Evolutionary conservation across 2,329 filamentous ascomycete genomes (phyloP), one percentile per base, ranked within the genome.

Genomic region (Claviceps africana): DNA sequence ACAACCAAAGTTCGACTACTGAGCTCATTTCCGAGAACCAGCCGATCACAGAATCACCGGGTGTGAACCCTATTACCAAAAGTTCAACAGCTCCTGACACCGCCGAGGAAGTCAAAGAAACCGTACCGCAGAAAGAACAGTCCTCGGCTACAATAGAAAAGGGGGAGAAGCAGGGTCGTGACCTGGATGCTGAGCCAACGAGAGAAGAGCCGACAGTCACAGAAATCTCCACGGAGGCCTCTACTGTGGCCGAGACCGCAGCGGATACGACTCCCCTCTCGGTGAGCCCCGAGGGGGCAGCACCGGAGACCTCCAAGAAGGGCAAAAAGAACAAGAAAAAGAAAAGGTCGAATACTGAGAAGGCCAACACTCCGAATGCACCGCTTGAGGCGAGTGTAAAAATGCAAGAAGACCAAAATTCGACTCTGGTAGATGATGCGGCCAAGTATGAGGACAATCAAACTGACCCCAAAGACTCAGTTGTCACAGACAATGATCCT

Each of bases 301-400:
- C 53, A 37, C 44, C 46, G 17, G 47, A 52, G 39, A 33, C 43
- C 44, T 31, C 54, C 2, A 52, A 54, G 48, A 54, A 55, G 39
- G 44, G 44, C 10, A 52, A 55, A 28, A 54, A 54, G 43, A 53
- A 53, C 47, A 58, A 57, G 45, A 54, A 53, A 44, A 58, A 59
- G 52, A 58, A 54, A 49, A 56, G 55, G 28, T 51, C 55, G 28
- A 33, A 51, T 7, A 53, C 54, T 17, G 35, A 44, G 46, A 52
- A 55, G 17, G 40, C 50, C n/a, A 9, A 13, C 10, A 31, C 48
- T 35, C 30, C 13, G 13, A 28, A 52, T 7, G 4, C 54, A 8
- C 15, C 39, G 6, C 17, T 37, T 33, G 49, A 48, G 25, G 8
- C 39, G 10, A 48, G 51, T 39, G 21, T 46, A 13, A 28, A 25